Percentiles rank a stretch among this genome's conserved stretches.
These are phyloP conservation scores for Stachybotrys echinatus DNA, from an alignment of 2,329 filamentous ascomycete genomes.

Conservation along the genomic window DNA sequence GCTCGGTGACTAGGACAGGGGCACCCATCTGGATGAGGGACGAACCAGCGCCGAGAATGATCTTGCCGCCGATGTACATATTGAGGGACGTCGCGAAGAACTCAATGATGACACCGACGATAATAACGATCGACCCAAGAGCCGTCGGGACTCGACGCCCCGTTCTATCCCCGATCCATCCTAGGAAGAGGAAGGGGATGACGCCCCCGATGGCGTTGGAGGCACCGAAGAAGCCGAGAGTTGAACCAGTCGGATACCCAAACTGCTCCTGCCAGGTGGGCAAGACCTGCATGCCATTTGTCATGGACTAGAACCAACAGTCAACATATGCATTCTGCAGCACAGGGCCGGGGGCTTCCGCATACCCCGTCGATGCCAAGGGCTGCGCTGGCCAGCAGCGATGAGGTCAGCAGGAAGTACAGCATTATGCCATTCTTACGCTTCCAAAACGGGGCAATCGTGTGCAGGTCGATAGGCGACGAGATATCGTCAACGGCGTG, in stretches of 20 bases:
- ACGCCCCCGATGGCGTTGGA: slow-evolving; percentile 34
- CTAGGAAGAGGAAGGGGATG: slow-evolving; percentile 27
- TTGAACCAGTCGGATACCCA: slow-evolving; percentile 29
- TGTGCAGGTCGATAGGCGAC: slow-evolving; percentile 23
- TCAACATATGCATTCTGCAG: not conserved
- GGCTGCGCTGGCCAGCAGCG: slow-evolving; percentile 33
- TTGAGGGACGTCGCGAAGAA: slow-evolving; percentile 26
- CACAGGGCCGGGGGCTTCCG: not conserved
- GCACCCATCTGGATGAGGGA: slow-evolving; percentile 35
- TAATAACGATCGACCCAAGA: slow-evolving; percentile 32
- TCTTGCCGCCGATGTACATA: slow-evolving; percentile 33
- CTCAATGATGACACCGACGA: slow-evolving; percentile 28
- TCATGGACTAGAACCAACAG: slow-evolving; percentile 25
- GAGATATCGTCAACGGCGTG: slow-evolving; percentile 21
- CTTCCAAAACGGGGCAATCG: slow-evolving; percentile 26
- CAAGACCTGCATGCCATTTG: slow-evolving; percentile 33
- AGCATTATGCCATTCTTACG: slow-evolving; percentile 35
- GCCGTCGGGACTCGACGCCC: slow-evolving; percentile 28
- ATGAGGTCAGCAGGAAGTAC: slow-evolving; percentile 37
- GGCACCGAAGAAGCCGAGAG: slow-evolving; percentile 32
- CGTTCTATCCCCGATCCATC: slow-evolving; percentile 27
- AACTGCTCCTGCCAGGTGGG: slow-evolving; percentile 31
- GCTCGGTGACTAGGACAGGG: slow-evolving; percentile 35
- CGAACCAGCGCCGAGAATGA: slow-evolving; percentile 28
- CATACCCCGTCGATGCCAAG: slow-evolving; percentile 33